phyloP scores from a whole-genome alignment of 345 rosid genomes.

The Leavenworthia alabamica region DNA sequence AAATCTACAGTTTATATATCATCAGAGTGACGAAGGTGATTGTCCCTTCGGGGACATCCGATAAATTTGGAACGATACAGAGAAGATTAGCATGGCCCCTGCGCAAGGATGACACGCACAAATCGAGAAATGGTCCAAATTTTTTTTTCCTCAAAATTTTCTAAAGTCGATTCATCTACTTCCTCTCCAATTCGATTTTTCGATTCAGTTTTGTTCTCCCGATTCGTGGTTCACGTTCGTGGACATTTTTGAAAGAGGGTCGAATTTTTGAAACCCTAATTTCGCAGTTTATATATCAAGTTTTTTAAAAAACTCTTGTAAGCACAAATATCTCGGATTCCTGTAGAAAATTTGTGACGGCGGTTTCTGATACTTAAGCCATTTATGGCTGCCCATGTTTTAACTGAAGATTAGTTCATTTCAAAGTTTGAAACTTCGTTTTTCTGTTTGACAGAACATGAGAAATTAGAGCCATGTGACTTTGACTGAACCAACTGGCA shows the following conservation, averaged over 20 bases:
- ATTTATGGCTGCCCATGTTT: not conserved
- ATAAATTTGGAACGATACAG: slow-evolving; percentile 25
- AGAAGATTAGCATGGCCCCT: slow-evolving; percentile 24
- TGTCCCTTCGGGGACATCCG: slow-evolving; percentile 22
- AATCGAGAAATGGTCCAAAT: slow-evolving; percentile 11
- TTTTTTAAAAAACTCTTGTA: too few species aligned
- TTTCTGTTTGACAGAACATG: not conserved
- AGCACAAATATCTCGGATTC: too few species aligned
- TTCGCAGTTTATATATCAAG: too few species aligned
- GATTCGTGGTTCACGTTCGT: not conserved
- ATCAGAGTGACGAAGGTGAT: fast-evolving
- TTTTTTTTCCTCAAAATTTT: not conserved
- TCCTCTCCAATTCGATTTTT: not conserved
- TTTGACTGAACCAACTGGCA: not conserved
- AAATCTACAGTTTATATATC: not conserved
- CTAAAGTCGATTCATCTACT: not conserved
- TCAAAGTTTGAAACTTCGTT: not conserved
- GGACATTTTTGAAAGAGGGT: too few species aligned
- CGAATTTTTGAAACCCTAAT: too few species aligned
- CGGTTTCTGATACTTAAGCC: not conserved
- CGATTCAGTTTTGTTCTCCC: not conserved
- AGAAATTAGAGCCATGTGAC: not conserved
- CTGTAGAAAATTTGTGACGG: not conserved
- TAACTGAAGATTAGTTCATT: not conserved
- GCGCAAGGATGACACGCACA: slow-evolving; percentile 17